These are phyloP conservation scores for Globomyces sp. DNA, from an alignment of 371 early-diverging fungal species.

Conservation along the genomic window DNA sequence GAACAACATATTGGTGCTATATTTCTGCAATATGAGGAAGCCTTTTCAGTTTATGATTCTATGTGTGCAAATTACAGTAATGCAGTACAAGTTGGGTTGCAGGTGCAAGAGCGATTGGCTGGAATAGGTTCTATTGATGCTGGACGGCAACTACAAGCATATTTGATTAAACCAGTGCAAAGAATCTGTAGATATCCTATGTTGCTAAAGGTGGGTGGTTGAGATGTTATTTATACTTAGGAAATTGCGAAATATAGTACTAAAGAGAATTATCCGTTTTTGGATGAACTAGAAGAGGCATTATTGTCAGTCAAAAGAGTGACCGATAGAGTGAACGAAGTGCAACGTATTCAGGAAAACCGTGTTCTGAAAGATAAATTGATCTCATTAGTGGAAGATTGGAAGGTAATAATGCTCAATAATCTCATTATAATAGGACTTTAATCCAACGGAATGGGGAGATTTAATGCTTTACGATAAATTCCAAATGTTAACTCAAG, in stretches of 20 bases:
- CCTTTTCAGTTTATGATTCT: conserved; percentile 90
- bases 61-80: conserved; percentile 89
- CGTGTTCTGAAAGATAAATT: conserved; percentile 71
- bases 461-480: conserved; percentile 77
- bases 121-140: conserved; percentile 62
- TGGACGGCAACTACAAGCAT: conserved; percentile 78
- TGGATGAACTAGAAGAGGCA: conserved; percentile 75
- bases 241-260: conserved; percentile 35
- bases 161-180: conserved; percentile 96
- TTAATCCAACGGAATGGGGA: conserved; percentile 72
- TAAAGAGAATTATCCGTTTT: conserved; percentile 56
- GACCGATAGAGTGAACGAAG: conserved; percentile 89
- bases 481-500: conserved; percentile 72
- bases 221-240: conserved; percentile 2
- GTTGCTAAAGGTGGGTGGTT: conserved; percentile 60
- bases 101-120: conserved; percentile 49
- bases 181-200: conserved; percentile 96
- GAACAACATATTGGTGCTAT: conserved; percentile 87
- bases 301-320: conserved; percentile 80
- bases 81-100: conserved; percentile 66
- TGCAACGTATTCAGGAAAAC: conserved; percentile 86
- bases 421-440: conserved; percentile 38
- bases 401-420: conserved; percentile 51
- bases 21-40: conserved; percentile 74
- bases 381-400: conserved; percentile 77